Percentiles rank a stretch among this genome's conserved stretches.
These are phyloP conservation scores for Sporisorium scitamineum DNA, from an alignment of 1,284 basidiomycete genomes.

Conservation along the genomic window DNA sequence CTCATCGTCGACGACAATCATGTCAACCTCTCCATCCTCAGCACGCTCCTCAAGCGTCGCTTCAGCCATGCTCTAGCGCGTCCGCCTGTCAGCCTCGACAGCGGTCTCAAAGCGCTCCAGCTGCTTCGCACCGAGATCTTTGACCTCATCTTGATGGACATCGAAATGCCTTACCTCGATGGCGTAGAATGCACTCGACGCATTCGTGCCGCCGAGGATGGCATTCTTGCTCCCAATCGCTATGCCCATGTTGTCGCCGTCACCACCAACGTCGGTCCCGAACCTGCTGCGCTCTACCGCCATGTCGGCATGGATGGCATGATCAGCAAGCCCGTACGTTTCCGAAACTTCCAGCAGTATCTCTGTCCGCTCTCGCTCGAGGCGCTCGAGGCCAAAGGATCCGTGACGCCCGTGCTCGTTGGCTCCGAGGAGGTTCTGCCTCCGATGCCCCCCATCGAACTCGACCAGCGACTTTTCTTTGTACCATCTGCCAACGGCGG, in stretches of 20 bases:
- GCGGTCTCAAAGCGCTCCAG: constrained; percentile 60
- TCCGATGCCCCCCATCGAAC: constrained; percentile 45
- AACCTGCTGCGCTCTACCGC: constrained; percentile 51
- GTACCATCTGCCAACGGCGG: constrained; percentile 27
- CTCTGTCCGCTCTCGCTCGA: constrained; percentile 48
- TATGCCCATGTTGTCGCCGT: constrained; percentile 53
- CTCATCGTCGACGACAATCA: constrained; percentile 64
- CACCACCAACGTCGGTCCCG: constrained; percentile 54
- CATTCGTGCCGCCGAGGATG: constrained; percentile 55
- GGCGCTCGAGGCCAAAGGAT: constrained; percentile 25
- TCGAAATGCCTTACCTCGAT: constrained; percentile 61
- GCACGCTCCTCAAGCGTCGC: constrained; percentile 54
- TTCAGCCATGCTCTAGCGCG: constrained; percentile 49
- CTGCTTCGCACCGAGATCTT: constrained; percentile 56
- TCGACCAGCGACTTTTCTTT: constrained; percentile 47
- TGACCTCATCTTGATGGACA: constrained; percentile 62
- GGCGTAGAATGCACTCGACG: constrained; percentile 56
- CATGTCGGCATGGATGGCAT: constrained; percentile 55
- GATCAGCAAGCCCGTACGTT: constrained; percentile 59
- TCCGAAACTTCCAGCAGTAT: constrained; percentile 49
- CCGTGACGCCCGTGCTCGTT: constrained; percentile 29
- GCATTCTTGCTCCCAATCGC: constrained; percentile 52
- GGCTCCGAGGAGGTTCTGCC: constrained; percentile 31
- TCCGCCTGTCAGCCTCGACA: constrained; percentile 54
- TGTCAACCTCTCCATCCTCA: constrained; percentile 59